Evolutionary conservation across 148 eudicot species (phyloP).

Genomic region (Rhododendron kiyosumense): DNA sequence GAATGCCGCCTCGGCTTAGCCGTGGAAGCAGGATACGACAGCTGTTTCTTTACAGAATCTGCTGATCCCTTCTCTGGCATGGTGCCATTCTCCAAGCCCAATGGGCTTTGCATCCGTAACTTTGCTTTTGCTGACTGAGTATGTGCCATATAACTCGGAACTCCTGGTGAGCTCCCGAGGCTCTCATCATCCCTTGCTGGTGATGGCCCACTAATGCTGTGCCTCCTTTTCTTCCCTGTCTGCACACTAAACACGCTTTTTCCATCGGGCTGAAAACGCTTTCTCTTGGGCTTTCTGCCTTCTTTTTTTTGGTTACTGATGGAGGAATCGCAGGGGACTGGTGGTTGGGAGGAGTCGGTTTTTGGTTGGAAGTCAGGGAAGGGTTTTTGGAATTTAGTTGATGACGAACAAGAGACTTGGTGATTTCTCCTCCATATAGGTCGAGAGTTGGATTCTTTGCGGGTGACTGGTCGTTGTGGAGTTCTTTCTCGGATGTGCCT

Average conservation of each 20-base stretch:
- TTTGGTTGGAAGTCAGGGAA: conserved; percentile 24
- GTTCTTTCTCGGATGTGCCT: conserved; percentile 34
- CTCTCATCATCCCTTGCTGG: conserved; percentile 70
- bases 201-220: conserved; percentile 55
- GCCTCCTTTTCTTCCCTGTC: conserved; percentile 58
- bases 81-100: conserved; percentile 40
- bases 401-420: conserved; percentile 53
- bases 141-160: conserved; percentile 85
- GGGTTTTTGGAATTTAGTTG: conserved; percentile 39
- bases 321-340: conserved; percentile 50
- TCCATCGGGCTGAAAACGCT: conserved; percentile 44
- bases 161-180: conserved; percentile 56
- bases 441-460: conserved; percentile 11
- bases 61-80: conserved; percentile 43
- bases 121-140: conserved; percentile 79
- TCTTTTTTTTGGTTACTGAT: conserved; percentile 32
- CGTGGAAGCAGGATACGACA: conserved; percentile 62
- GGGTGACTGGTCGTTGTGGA: conserved; percentile 21
- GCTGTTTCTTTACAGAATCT: conserved; percentile 54
- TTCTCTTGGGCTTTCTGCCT: conserved; percentile 42
- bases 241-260: conserved; percentile 44
- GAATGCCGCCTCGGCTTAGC: conserved; percentile 59
- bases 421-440: conserved; percentile 30
- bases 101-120: conserved; percentile 40
- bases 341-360: conserved; percentile 26